Evolutionary conservation across 2,329 filamentous ascomycete species (phyloP).

Genomic region (Colletotrichum orbiculare): DNA sequence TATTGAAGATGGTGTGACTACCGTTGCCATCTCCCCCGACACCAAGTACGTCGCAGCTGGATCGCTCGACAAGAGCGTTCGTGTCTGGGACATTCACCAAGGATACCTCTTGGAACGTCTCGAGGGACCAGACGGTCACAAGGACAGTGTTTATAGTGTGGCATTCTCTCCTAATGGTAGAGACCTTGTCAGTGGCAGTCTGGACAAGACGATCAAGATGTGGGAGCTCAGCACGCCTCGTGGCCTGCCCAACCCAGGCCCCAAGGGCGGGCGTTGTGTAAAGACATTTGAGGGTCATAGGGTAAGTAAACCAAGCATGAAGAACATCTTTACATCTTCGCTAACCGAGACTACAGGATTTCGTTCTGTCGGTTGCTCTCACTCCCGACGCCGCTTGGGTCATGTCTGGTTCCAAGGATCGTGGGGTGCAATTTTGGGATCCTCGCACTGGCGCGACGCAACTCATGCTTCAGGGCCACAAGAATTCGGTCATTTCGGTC

Average conservation of each 20-base stretch:
- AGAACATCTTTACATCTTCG: too few species aligned
- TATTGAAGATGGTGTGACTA: conserved; percentile 97
- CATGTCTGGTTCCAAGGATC: conserved; percentile 95
- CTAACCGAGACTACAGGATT: conserved; percentile 70
- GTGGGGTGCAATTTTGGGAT: conserved; percentile 99
- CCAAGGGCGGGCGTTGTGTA: conserved; percentile 91
- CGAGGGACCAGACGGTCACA: conserved; percentile 93
- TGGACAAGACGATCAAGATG: conserved; percentile 99
- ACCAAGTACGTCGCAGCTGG: conserved; percentile 94
- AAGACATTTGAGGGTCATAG: conserved; percentile 98
- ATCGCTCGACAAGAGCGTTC: conserved; percentile 96
- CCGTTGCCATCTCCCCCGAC: conserved; percentile 96
- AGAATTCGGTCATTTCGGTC: conserved; percentile 98
- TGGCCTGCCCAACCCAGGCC: conserved; percentile 71
- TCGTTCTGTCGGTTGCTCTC: conserved; percentile 93
- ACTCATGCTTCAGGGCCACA: conserved; percentile 98
- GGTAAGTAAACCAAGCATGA: conserved; percentile 58
- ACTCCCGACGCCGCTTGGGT: conserved; percentile 97
- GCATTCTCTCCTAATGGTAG: conserved; percentile 95
- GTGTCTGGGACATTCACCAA: conserved; percentile 92
- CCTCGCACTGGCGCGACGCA: conserved; percentile 92
- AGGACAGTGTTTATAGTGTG: conserved; percentile 96
- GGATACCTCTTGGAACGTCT: conserved; percentile 91
- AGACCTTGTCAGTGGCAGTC: conserved; percentile 91
- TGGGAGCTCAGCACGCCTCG: conserved; percentile 88